Evolutionary conservation across 2,329 filamentous ascomycete genomes (phyloP), one percentile per base, ranked within the genome.

Genomic region (Dendrostoma leiphaemia): DNA sequence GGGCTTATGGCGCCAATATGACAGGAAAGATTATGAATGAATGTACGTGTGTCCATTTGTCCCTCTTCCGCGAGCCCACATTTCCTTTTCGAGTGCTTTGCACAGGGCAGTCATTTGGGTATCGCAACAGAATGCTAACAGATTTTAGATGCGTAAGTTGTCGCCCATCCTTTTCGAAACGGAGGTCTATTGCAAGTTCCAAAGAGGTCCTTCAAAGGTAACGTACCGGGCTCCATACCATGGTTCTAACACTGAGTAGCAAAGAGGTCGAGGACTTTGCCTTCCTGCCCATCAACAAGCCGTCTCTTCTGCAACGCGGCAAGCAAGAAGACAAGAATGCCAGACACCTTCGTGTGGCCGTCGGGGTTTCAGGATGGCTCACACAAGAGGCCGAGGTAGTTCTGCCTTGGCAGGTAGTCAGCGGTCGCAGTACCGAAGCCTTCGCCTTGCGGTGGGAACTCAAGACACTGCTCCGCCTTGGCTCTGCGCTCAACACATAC

Each of bases 381-480:
- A 86, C 82, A 1, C 77, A 83, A 7, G 83, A 89, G 60, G 80
- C 86, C 26, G 90, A 96, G 61, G 82, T 96, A 21, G 80, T 86
- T 6, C 81, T 83, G 59, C 91, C 92, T 0, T 97, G 92, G 92
- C 81, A 82, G 32, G 85, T 88, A 24, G 76, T 96, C 13, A 82
- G 84, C 3, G 74, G 81, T 28, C 52, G 44, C 10, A 81, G 88
- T 57, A 81, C 87, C 1, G 92, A 96, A 67, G 85, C 89, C 0
- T 96, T 96, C 65, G 91, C 90, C 1, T 74, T 97, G 6, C 83
- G 90, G 3, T 96, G 88, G 74, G 92, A 97, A 70, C 83, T 93
- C 62, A 81, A 89, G 53, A 83, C 88, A 1, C 75, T 97, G 5
- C 76, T 96, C 56, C 83, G 84, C 12, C 81, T 97, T 0, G 92